Base-by-base conservation (phyloP, 257 asterid species). In the Jacaranda mimosifolia region DNA sequence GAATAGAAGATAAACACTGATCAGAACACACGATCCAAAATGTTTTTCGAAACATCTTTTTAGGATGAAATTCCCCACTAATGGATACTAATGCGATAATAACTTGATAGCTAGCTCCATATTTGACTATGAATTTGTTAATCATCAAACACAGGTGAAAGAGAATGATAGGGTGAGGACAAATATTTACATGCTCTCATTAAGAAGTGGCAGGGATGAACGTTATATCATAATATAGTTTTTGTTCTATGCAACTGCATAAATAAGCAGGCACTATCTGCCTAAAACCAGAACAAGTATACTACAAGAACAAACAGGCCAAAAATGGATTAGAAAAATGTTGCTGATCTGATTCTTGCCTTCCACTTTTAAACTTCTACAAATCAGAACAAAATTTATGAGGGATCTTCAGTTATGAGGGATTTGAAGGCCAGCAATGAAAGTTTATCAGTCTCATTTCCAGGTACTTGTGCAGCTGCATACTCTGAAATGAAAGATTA, bases 371-470 rank as follows among this genome's bases (percentile, higher is more conserved):
- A 73, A 38, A 74, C 82, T 35, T 58, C 71, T 32, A 68, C 77
- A 19, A 60, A 12, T 53, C 26, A 9, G 63, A 21, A 63, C 9
- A 32, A 46, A 15, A 6, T 11, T 18, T 10, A n/a, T n/a, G n/a
- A n/a, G n/a, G 89, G 94, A 70, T 89, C 92, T 21, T 81, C 84
- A 19, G 49, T 79, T 77, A 89, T 79, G 67, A 58, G 67, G 17
- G 86, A 82, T 74, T 86, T 87, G 82, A 89, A 79, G 10, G 83
- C 81, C 36, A 87, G 86, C 74, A 89, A 69, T 55, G 90, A 84
- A 40, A 73, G 78, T 68, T 73, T 64, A 62, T 86, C 88, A 4
- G 85, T 59, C 58, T 85, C 86, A 32, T 80, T 82, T 51, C 75
- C 81, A 3, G 73, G 84, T 49, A 40, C 6, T 9, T 63, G 74